Evolutionary conservation across 768 basidiomycete genomes (phyloP).

Genomic region (Austroboletus eburneus): DNA sequence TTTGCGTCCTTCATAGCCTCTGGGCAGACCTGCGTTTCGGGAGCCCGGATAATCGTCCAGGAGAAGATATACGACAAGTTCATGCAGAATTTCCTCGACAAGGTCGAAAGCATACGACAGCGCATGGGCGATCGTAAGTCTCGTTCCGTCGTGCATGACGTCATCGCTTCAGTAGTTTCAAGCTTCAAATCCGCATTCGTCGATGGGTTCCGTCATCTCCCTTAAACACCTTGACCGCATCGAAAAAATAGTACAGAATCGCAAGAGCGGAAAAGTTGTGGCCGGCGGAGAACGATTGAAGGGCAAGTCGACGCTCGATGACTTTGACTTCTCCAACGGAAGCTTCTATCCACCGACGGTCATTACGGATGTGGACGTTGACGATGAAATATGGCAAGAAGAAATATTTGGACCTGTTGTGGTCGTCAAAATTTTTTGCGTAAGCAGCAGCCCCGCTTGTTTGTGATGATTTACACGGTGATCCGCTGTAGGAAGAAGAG

Average conservation of each 20-base stretch:
- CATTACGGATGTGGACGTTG: constrained; percentile 49
- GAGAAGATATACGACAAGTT: constrained; percentile 66
- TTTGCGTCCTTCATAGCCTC: constrained; percentile 85
- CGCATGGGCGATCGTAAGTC: constrained; percentile 76
- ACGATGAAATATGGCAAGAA: constrained; percentile 73
- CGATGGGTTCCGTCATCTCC: constrained; percentile 83
- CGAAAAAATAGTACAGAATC: constrained; percentile 48
- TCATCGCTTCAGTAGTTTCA: not conserved
- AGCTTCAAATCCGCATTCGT: constrained; percentile 68
- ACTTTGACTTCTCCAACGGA: constrained; percentile 65
- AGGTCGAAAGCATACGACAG: constrained; percentile 55
- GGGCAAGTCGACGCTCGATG: constrained; percentile 61
- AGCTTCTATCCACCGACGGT: constrained; percentile 81
- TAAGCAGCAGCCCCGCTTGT: constrained; percentile 29
- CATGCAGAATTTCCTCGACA: constrained; percentile 56
- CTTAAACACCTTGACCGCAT: constrained; percentile 60
- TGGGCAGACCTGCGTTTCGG: constrained; percentile 90
- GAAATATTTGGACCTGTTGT: constrained; percentile 89
- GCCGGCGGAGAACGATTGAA: constrained; percentile 65
- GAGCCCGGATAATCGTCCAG: constrained; percentile 78
- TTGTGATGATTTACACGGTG: not conserved
- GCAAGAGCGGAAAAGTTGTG: constrained; percentile 46
- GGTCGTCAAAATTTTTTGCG: constrained; percentile 52
- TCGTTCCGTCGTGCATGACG: not conserved
- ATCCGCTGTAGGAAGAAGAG: constrained; percentile 43